These are phyloP conservation scores for Epithele typhae DNA, from an alignment of 768 basidiomycete species.

Conservation along the genomic window DNA sequence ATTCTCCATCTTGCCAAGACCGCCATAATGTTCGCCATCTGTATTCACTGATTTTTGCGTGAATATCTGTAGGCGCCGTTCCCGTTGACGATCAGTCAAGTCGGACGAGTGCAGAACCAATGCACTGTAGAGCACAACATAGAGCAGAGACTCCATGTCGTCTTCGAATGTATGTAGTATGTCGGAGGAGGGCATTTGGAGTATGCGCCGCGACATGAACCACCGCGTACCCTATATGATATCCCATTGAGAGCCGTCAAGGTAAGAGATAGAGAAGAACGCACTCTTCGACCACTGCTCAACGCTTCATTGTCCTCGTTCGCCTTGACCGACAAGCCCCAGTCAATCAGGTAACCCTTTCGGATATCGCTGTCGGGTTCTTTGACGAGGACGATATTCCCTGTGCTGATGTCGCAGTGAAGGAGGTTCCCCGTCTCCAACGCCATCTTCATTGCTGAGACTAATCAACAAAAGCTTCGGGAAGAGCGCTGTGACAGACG, in stretches of 20 bases:
- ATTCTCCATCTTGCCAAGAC: too few species aligned
- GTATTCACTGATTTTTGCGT: too few species aligned
- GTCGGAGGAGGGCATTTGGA: background rate
- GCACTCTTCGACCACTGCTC: background rate
- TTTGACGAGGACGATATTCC: constrained; percentile 6
- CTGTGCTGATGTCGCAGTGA: constrained; percentile 6
- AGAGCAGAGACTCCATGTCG: constrained; percentile 13
- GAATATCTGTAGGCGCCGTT: too few species aligned
- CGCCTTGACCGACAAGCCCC: background rate
- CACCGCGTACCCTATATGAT: background rate
- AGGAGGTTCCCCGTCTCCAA: background rate
- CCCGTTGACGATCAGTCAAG: too few species aligned
- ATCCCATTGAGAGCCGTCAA: background rate
- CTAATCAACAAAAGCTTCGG: too few species aligned
- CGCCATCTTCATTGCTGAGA: constrained; percentile 2
- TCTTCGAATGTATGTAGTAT: constrained; percentile 1
- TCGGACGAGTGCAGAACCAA: constrained; percentile 1
- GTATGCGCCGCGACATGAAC: constrained; percentile 1
- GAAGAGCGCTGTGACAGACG: background rate
- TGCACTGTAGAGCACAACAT: constrained; percentile 7
- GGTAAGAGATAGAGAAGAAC: background rate
- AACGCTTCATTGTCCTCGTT: background rate
- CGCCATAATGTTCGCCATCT: too few species aligned
- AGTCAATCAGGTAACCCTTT: constrained; percentile 7
- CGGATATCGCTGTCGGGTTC: background rate